These are phyloP conservation scores for Glycine latifolia DNA, from an alignment of 306 rosid species.

Conservation along the genomic window DNA sequence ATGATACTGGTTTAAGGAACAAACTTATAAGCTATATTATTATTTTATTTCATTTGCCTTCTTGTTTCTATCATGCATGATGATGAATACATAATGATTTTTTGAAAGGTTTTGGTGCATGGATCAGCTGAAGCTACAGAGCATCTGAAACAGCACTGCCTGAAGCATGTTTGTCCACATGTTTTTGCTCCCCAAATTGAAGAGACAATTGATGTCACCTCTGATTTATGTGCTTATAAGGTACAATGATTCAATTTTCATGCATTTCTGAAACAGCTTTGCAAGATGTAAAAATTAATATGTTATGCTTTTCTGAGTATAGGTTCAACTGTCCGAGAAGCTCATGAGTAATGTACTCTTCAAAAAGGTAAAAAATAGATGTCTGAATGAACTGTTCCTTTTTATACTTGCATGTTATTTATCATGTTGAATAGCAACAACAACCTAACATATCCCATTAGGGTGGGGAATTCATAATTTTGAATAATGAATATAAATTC, in stretches of 20 bases:
- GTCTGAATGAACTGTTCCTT: neutral
- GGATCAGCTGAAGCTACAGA: slow-evolving; percentile 99
- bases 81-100: slow-evolving; percentile 31
- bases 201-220: slow-evolving; percentile 93
- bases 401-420: slow-evolving; percentile 24
- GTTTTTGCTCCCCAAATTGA: slow-evolving; percentile 96
- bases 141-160: slow-evolving; percentile 93
- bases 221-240: slow-evolving; percentile 97
- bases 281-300: slow-evolving; percentile 21
- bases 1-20: neutral
- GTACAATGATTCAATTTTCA: slow-evolving; percentile 48
- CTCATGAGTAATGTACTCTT: slow-evolving; percentile 90
- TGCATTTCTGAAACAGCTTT: slow-evolving; percentile 23
- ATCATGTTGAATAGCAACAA: slow-evolving; percentile 22
- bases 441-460: neutral
- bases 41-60: neutral
- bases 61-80: slow-evolving; percentile 30
- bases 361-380: slow-evolving; percentile 70
- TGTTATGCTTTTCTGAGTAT: slow-evolving; percentile 45
- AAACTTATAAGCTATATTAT: neutral
- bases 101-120: slow-evolving; percentile 88
- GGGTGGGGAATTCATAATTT: slow-evolving; percentile 1
- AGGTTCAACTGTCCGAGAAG: slow-evolving; percentile 96
- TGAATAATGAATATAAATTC: slow-evolving; percentile 42
- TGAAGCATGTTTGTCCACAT: slow-evolving; percentile 82